A percentile compares a stretch with the other conserved stretches of the same genome.
Evolutionary conservation across 148 eudicot genomes (phyloP).

Genomic region (Silene uniflora): DNA sequence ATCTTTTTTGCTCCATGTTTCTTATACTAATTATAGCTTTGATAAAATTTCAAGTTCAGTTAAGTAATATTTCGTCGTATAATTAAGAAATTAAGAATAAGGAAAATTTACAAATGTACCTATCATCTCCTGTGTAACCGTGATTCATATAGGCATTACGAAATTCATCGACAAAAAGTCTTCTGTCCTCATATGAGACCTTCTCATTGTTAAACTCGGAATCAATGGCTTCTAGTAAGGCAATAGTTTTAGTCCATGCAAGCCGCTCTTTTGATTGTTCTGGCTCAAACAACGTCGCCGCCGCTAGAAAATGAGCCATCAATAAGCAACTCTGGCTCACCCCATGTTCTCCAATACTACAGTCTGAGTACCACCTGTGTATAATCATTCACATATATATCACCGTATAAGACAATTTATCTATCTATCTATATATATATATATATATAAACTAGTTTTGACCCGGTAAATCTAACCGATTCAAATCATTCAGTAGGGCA

Average conservation of each 20-base stretch:
- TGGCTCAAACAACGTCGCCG: constrained; percentile 66
- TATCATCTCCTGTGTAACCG: constrained; percentile 23
- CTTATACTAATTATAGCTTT: too few species aligned
- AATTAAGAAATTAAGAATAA: too few species aligned
- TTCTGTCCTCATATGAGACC: constrained; percentile 30
- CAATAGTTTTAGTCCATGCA: constrained; percentile 76
- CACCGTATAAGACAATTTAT: background rate
- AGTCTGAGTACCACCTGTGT: constrained; percentile 58
- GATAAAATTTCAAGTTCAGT: too few species aligned
- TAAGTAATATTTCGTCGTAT: too few species aligned
- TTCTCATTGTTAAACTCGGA: constrained; percentile 32
- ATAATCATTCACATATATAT: background rate
- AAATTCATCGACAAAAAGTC: constrained; percentile 43
- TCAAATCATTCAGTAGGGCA: too few species aligned
- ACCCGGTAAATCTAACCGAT: too few species aligned
- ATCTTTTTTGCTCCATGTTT: too few species aligned
- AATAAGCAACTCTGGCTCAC: constrained; percentile 47
- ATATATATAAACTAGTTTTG: too few species aligned
- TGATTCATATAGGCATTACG: constrained; percentile 19
- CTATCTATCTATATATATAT: too few species aligned
- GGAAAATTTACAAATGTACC: constrained; percentile 23
- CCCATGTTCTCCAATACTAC: constrained; percentile 39
- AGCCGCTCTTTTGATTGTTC: constrained; percentile 54
- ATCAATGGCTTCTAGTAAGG: constrained; percentile 46
- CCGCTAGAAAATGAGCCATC: constrained; percentile 49